Percentiles rank a stretch among this genome's conserved stretches.
Conservation (phyloP, 1,284 basidiomycete genomes). For the Pseudozyma sp. region DNA sequence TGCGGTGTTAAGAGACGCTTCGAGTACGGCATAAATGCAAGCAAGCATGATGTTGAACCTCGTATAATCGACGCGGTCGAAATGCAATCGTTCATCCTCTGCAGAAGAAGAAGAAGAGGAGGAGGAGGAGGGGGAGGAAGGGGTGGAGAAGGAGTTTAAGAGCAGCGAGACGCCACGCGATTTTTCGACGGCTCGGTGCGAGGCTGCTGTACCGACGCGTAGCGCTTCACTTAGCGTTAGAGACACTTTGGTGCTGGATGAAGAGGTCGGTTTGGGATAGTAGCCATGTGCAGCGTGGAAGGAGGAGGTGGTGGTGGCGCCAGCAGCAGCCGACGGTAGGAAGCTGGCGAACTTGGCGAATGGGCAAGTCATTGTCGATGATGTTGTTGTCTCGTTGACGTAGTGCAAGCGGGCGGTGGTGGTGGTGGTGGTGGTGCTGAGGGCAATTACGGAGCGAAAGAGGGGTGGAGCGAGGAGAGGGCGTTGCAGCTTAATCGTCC, state of each 20-base stretch:
- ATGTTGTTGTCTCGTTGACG: background rate
- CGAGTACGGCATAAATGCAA: constrained; percentile 44
- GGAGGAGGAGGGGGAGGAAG: constrained; percentile 6
- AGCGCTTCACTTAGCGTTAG: constrained; percentile 34
- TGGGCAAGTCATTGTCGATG: constrained; percentile 38
- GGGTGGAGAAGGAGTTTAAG: constrained; percentile 16
- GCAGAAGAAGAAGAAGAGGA: background rate
- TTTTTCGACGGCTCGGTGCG: constrained; percentile 48
- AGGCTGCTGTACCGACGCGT: constrained; percentile 26
- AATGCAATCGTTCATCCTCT: constrained; percentile 3
- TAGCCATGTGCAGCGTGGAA: background rate
- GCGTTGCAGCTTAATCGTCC: no score
- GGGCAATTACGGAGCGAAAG: no score
- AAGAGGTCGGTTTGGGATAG: background rate
- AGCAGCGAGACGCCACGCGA: constrained; percentile 45
- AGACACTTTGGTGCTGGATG: background rate
- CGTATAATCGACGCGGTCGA: constrained; percentile 50
- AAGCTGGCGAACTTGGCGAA: constrained; percentile 43
- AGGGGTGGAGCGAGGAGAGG: no score
- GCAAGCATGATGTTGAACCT: constrained; percentile 53
- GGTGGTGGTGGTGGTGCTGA: no score
- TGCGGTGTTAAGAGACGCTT: constrained; percentile 6
- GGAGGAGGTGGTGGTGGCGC: background rate
- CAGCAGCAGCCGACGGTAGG: constrained; percentile 2
- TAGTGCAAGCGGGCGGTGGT: no score